Evolutionary conservation across 176 grass and related monocot species (phyloP).

Genomic region (Triticum timopheevii): DNA sequence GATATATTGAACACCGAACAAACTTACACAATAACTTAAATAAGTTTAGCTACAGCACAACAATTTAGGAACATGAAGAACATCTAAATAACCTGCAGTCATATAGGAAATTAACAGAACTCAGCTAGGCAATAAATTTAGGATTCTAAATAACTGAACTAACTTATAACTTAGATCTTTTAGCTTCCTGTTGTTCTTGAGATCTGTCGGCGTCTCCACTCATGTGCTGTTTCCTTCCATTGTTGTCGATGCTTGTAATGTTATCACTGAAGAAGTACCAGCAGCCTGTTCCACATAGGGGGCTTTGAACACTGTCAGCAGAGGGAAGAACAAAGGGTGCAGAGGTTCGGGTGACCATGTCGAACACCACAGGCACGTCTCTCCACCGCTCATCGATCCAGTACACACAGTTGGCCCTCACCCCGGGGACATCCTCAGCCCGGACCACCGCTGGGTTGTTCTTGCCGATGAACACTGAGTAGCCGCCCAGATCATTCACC

Average conservation of each 20-base stretch:
- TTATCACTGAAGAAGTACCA: not conserved
- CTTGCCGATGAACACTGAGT: slow-evolving; percentile 10
- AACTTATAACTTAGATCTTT: not conserved
- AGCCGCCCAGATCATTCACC: slow-evolving; percentile 1
- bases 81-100: not conserved
- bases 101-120: not conserved
- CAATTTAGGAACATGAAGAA: not conserved
- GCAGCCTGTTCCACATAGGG: not conserved
- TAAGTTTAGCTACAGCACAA: not conserved
- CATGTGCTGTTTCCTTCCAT: not conserved
- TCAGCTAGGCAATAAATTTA: not conserved
- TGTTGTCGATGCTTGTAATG: not conserved
- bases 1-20: not conserved
- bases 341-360: not conserved
- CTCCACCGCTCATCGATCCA: not conserved
- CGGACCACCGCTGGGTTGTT: slow-evolving; percentile 7
- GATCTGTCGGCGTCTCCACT: not conserved
- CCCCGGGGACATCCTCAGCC: not conserved
- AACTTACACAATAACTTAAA: not conserved
- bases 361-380: slow-evolving; percentile 11
- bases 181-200: not conserved
- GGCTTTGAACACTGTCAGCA: not conserved
- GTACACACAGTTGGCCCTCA: slow-evolving; percentile 8
- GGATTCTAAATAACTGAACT: not conserved
- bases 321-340: not conserved